phyloP scores from a whole-genome alignment of 345 rosid genomes.

The Moringa oleifera region DNA sequence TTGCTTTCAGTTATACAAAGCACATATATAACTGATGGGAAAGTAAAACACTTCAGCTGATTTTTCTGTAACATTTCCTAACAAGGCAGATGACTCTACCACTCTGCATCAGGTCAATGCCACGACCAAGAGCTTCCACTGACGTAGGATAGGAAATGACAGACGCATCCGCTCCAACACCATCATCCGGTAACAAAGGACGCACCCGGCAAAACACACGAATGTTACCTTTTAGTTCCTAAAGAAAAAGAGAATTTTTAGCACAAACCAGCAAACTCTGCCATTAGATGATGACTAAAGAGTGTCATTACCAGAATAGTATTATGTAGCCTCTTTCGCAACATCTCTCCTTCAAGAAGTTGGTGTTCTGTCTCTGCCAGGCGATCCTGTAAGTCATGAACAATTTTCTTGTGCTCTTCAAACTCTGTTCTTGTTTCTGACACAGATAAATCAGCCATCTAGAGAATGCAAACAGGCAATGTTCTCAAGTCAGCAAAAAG shows the following conservation, averaged over 20 bases:
- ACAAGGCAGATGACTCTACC: conserved; percentile 32
- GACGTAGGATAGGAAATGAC: conserved; percentile 70
- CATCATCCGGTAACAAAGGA: conserved; percentile 74
- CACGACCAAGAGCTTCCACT: conserved; percentile 65
- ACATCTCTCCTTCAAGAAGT: conserved; percentile 66
- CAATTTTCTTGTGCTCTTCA: conserved; percentile 42
- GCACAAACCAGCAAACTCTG: not conserved
- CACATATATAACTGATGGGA: not conserved
- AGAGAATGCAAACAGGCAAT: conserved; percentile 13
- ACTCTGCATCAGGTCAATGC: conserved; percentile 70
- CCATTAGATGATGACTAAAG: not conserved
- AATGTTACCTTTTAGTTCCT: conserved; percentile 98
- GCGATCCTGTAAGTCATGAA: conserved; percentile 45
- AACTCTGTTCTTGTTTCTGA: conserved; percentile 42
- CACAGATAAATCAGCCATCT: conserved; percentile 58
- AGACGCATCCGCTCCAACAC: conserved; percentile 42
- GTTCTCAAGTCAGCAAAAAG: not conserved
- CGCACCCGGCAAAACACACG: conserved; percentile 96
- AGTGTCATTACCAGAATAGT: conserved; percentile 62
- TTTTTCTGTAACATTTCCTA: not conserved
- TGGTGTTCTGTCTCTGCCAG: conserved; percentile 55
- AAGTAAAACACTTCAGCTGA: not conserved
- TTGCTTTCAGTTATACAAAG: not conserved
- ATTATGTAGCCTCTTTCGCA: conserved; percentile 81
- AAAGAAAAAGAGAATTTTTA: conserved; percentile 6